Evolutionary conservation across 2,329 filamentous ascomycete species (phyloP).

Genomic region (Chrysoporthe cubensis): DNA sequence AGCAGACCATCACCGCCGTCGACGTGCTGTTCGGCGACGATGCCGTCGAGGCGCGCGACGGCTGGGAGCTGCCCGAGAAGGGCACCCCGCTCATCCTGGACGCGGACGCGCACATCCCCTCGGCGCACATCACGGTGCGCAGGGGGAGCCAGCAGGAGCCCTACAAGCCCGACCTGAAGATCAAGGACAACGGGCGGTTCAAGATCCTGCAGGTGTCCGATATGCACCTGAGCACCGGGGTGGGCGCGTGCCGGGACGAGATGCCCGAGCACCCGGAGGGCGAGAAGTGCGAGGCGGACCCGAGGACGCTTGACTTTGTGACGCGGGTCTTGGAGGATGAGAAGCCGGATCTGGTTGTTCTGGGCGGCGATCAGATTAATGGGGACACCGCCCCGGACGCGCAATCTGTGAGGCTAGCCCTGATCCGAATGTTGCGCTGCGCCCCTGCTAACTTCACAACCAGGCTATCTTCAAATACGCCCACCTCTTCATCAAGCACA

Average conservation of each 20-base stretch:
- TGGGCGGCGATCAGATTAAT: conserved; percentile 95
- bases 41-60: conserved; percentile 83
- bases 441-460: conserved; percentile 14
- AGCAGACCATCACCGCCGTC: conserved; percentile 75
- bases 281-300: conserved; percentile 86
- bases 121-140: conserved; percentile 77
- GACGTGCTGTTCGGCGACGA: conserved; percentile 91
- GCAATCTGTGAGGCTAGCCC: conserved; percentile 66
- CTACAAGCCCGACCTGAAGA: conserved; percentile 73
- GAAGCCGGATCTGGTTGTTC: conserved; percentile 87
- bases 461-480: conserved; percentile 92
- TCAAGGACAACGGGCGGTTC: conserved; percentile 88
- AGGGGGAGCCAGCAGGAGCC: conserved; percentile 68
- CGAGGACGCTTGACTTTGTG: conserved; percentile 88
- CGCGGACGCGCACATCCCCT: conserved; percentile 61
- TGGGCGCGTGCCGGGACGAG: conserved; percentile 85
- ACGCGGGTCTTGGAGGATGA: conserved; percentile 84
- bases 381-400: conserved; percentile 90
- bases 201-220: conserved; percentile 98
- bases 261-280: conserved; percentile 73
- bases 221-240: conserved; percentile 87
- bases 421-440: not conserved
- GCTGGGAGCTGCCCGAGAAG: conserved; percentile 71
- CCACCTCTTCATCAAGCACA: conserved; percentile 79
- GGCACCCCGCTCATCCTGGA: conserved; percentile 76